Evolutionary conservation across 495 filamentous ascomycete genomes (phyloP).

Genomic region (Platismatia glauca): DNA sequence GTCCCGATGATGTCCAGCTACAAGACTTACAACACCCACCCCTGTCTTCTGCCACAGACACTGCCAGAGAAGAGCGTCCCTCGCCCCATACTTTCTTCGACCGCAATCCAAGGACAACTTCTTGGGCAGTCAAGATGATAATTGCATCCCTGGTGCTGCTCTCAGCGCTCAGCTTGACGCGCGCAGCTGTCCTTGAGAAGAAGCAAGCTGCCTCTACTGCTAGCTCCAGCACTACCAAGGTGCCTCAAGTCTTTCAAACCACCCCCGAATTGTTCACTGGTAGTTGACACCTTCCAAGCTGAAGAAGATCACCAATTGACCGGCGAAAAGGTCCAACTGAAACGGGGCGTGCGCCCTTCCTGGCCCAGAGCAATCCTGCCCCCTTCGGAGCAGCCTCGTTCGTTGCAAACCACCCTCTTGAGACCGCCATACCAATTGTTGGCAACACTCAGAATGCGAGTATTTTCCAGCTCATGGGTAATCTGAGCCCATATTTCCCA

Average conservation of each 20-base stretch:
- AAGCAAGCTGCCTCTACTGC: conserved; percentile 13
- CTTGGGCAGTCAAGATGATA: conserved; percentile 8
- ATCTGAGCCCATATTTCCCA: conserved; percentile 31
- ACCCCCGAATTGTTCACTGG: conserved; percentile 32
- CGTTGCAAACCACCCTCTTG: conserved; percentile 48
- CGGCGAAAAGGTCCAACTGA: conserved; percentile 41
- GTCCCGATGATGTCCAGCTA: conserved; percentile 9
- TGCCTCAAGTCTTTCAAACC: conserved; percentile 51
- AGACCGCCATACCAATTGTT: conserved; percentile 47
- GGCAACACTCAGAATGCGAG: conserved; percentile 39
- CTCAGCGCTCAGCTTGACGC: conserved; percentile 12
- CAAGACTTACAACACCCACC: conserved; percentile 8
- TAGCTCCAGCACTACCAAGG: conserved; percentile 18
- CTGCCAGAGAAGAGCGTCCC: background rate
- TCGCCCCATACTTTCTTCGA: background rate
- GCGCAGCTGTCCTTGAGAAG: conserved; percentile 17
- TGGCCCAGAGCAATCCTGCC: conserved; percentile 47
- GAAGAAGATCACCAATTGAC: conserved; percentile 5
- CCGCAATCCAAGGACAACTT: background rate
- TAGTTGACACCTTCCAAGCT: conserved; percentile 4
- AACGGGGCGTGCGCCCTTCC: conserved; percentile 47
- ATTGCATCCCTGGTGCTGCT: conserved; percentile 5
- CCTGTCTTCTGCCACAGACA: background rate
- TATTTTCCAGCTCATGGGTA: conserved; percentile 49
- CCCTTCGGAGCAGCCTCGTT: conserved; percentile 43